These are phyloP conservation scores for Chlamydomonas incerta DNA, from an alignment of 139 green algal genomes.

Conservation along the genomic window DNA sequence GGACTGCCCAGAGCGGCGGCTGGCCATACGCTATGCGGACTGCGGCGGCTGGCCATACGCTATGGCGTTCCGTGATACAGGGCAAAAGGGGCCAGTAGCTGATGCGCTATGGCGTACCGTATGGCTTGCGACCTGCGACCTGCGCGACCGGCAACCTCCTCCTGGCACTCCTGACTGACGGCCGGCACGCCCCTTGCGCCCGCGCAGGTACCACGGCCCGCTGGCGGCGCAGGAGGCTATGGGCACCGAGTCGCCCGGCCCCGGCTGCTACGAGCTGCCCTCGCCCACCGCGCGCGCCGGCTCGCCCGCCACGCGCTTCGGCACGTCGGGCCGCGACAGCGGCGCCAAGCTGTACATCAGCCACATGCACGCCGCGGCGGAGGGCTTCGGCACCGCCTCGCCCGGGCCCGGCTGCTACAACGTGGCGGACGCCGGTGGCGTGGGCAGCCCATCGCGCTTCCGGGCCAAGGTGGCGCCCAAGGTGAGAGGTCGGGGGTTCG, in stretches of 20 bases:
- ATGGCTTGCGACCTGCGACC: too few species aligned
- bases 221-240: constrained; percentile 32
- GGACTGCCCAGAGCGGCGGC: too few species aligned
- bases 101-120: too few species aligned
- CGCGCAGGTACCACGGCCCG: constrained; percentile 32
- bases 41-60: too few species aligned
- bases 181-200: too few species aligned
- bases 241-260: constrained; percentile 29
- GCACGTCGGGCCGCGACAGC: constrained; percentile 4
- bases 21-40: too few species aligned
- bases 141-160: too few species aligned
- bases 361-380: constrained; percentile 17
- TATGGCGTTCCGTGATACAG: too few species aligned
- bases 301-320: constrained; percentile 9
- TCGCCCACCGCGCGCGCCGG: background rate
- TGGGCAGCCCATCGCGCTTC: background rate
- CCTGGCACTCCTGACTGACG: too few species aligned
- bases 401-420: constrained; percentile 37
- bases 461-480: constrained; percentile 33
- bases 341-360: constrained; percentile 40
- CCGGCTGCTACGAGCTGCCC: constrained; percentile 26
- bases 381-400: constrained; percentile 26
- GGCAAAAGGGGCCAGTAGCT: too few species aligned
- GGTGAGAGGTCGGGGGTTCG: too few species aligned
- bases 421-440: constrained; percentile 3